Conservation (phyloP, 129 eudicot species). For the Artemisia annua region DNA sequence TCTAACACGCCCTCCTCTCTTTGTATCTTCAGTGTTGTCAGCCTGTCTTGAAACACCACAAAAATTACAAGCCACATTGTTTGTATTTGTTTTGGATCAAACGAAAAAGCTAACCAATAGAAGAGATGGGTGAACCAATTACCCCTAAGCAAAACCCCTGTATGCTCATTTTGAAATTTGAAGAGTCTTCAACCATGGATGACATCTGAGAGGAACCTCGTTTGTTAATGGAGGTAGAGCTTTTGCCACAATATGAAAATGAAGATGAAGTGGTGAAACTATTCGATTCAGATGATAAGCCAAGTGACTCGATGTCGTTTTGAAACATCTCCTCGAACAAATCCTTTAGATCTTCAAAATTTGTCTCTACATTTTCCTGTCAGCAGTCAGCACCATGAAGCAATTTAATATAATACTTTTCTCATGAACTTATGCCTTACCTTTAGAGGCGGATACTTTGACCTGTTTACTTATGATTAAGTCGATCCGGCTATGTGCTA, state of each 20-base stretch:
- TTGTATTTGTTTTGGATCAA: neutral
- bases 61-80: neutral
- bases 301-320: constrained; percentile 35
- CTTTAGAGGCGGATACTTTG: neutral
- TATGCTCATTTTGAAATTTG: constrained; percentile 27
- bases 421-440: neutral
- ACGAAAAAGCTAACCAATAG: neutral
- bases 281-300: neutral
- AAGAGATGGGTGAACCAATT: constrained; percentile 15
- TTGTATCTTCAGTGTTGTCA: constrained; percentile 4
- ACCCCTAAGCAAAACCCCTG: constrained; percentile 63
- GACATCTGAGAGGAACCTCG: constrained; percentile 45
- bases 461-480: too few species aligned
- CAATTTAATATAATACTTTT: neutral
- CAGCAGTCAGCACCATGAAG: neutral
- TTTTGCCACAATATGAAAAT: constrained; percentile 32
- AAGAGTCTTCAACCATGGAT: constrained; percentile 22
- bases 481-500: neutral
- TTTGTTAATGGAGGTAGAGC: constrained; percentile 33
- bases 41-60: constrained; percentile 16
- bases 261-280: constrained; percentile 36
- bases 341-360: constrained; percentile 61
- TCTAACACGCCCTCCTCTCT: constrained; percentile 18
- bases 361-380: constrained; percentile 52
- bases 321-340: constrained; percentile 68